phyloP scores from a whole-genome alignment of 352 stramenopile genomes.

The Globisporangium carolinianum region DNA sequence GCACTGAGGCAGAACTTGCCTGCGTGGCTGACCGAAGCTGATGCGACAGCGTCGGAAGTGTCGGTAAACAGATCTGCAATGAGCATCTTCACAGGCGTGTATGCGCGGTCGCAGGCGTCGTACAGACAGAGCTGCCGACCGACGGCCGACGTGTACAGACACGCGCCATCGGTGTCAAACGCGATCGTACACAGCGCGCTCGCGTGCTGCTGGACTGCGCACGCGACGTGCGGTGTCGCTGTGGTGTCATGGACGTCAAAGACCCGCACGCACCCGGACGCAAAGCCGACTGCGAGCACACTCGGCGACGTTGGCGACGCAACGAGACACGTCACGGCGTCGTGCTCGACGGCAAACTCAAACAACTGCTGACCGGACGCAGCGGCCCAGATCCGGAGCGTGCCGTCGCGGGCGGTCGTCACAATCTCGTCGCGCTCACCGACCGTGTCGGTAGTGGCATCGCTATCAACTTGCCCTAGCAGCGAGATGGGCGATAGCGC shows the following conservation, averaged over 20 bases:
- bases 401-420: constrained; percentile 66
- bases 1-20: constrained; percentile 31
- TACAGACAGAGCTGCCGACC: constrained; percentile 70
- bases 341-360: constrained; percentile 77
- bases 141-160: constrained; percentile 40
- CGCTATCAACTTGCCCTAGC: not conserved
- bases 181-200: constrained; percentile 51
- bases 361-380: constrained; percentile 57
- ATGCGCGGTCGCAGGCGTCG: constrained; percentile 33
- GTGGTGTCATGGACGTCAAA: constrained; percentile 51
- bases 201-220: constrained; percentile 84
- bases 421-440: constrained; percentile 32
- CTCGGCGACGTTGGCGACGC: constrained; percentile 30
- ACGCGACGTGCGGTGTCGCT: constrained; percentile 24
- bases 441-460: not conserved
- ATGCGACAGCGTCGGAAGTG: not conserved
- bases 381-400: constrained; percentile 80
- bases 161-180: constrained; percentile 35
- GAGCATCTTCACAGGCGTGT: constrained; percentile 64
- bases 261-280: constrained; percentile 72
- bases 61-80: constrained; percentile 32
- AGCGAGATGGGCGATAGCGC: constrained; percentile 11
- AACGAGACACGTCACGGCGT: constrained; percentile 51
- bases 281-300: constrained; percentile 72
- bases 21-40: not conserved